These are phyloP conservation scores for Lipomyces chichibuensis DNA, from an alignment of 805 yeast species.

Conservation along the genomic window DNA sequence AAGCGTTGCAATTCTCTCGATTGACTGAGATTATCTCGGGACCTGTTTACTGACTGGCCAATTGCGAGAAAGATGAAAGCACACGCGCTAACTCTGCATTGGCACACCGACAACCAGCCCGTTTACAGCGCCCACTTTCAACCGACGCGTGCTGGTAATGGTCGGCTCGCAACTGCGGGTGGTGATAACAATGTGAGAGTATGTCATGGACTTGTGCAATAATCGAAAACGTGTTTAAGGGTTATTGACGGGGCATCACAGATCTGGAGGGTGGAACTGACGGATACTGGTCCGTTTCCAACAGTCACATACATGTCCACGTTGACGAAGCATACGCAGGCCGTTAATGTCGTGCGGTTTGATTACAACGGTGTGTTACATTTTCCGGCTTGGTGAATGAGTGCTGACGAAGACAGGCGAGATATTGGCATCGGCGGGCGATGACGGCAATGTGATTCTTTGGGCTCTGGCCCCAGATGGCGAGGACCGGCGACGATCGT, in stretches of 20 bases:
- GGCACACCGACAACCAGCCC: slow-evolving; percentile 51
- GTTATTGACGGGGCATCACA: slow-evolving; percentile 9
- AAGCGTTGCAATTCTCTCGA: not conserved
- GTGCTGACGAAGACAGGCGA: slow-evolving; percentile 39
- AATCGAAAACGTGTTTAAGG: not conserved
- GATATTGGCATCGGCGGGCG: slow-evolving; percentile 86
- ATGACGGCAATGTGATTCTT: slow-evolving; percentile 84
- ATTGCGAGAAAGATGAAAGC: slow-evolving; percentile 42
- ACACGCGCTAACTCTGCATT: slow-evolving; percentile 46
- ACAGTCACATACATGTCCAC: slow-evolving; percentile 78
- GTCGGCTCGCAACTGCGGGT: slow-evolving; percentile 85
- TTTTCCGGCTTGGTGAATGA: not conserved
- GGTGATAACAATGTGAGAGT: slow-evolving; percentile 89
- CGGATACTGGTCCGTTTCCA: slow-evolving; percentile 38
- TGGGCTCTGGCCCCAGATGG: slow-evolving; percentile 57
- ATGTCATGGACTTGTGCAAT: slow-evolving; percentile 41
- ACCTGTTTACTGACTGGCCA: not conserved
- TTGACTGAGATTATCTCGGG: not conserved
- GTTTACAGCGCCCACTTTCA: slow-evolving; percentile 48
- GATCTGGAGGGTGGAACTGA: slow-evolving; percentile 44
- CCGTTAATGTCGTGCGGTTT: slow-evolving; percentile 88
- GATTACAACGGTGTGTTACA: slow-evolving; percentile 58
- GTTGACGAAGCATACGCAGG: slow-evolving; percentile 85
- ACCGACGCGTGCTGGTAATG: slow-evolving; percentile 36
- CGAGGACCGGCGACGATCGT: slow-evolving; percentile 14